These are phyloP conservation scores for Tylopilus rubrobrunneus DNA, from an alignment of 768 basidiomycete genomes.

Conservation along the genomic window DNA sequence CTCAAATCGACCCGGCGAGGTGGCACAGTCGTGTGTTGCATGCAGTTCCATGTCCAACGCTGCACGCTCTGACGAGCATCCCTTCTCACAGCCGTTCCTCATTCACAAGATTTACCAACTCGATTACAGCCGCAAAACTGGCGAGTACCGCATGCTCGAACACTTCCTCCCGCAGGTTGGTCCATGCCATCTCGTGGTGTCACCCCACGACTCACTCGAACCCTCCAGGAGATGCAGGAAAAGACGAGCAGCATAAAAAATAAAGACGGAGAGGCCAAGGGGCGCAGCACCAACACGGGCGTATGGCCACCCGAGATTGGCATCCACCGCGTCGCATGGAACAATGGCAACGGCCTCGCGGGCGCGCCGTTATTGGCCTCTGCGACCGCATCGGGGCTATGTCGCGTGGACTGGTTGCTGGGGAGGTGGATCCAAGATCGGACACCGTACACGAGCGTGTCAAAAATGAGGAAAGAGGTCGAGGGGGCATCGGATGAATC, in stretches of 20 bases:
- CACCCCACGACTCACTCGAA: neutral
- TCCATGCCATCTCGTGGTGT: neutral
- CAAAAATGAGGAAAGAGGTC: conserved; percentile 59
- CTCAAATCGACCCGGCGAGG: conserved; percentile 65
- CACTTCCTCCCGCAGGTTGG: conserved; percentile 70
- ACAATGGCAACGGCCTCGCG: conserved; percentile 65
- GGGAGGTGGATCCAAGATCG: conserved; percentile 72
- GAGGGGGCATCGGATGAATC: conserved; percentile 37
- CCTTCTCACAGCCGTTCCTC: conserved; percentile 57
- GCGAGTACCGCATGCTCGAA: conserved; percentile 86
- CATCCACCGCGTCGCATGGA: conserved; percentile 80
- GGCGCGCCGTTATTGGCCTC: conserved; percentile 64
- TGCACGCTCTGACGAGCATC: neutral
- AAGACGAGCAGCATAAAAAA: conserved; percentile 31
- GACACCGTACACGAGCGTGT: conserved; percentile 62
- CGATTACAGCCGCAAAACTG: conserved; percentile 75
- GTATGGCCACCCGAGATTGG: conserved; percentile 80
- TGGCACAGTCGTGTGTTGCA: conserved; percentile 59
- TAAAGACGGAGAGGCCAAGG: conserved; percentile 24
- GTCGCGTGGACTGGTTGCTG: conserved; percentile 74
- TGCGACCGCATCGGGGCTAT: conserved; percentile 80
- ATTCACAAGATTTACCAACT: conserved; percentile 80
- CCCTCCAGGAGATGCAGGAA: conserved; percentile 44
- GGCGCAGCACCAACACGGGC: conserved; percentile 42
- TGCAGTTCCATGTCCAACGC: neutral